phyloP scores from a whole-genome alignment of 1,284 basidiomycete genomes.

The Exobasidium cylindrosporum region DNA sequence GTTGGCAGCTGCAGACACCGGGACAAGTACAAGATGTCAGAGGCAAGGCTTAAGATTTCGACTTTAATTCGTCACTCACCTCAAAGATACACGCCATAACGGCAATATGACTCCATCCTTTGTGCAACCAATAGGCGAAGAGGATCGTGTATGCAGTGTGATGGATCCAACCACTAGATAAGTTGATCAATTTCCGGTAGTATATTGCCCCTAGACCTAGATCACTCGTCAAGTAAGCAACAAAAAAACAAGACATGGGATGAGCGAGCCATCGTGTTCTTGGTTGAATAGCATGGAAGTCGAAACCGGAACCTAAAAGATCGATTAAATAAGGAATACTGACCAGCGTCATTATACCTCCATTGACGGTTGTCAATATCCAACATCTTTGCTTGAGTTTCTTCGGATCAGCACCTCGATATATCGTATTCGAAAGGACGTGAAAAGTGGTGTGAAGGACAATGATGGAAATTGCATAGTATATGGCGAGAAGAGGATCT shows the following conservation, averaged over 20 bases:
- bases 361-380: constrained; percentile 52
- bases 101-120: constrained; percentile 43
- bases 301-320: constrained; percentile 35
- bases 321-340: constrained; percentile 47
- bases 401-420: constrained; percentile 31
- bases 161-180: constrained; percentile 52
- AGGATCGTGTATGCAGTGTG: constrained; percentile 48
- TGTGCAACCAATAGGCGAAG: constrained; percentile 40
- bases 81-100: constrained; percentile 47
- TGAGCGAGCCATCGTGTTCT: constrained; percentile 37
- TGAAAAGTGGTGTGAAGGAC: constrained; percentile 48
- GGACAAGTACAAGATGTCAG: neutral
- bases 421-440: constrained; percentile 31
- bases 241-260: constrained; percentile 43
- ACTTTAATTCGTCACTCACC: constrained; percentile 17
- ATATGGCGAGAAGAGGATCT: neutral
- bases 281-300: constrained; percentile 33
- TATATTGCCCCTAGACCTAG: constrained; percentile 45
- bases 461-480: constrained; percentile 34
- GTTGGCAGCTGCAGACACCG: constrained; percentile 36
- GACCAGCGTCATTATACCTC: constrained; percentile 39
- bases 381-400: constrained; percentile 50
- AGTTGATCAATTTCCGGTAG: constrained; percentile 50
- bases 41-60: neutral
- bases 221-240: constrained; percentile 50